Percentiles rank a stretch among this genome's conserved stretches.
Conservation (phyloP, 345 rosid genomes). For the Crucihimalaya himalaica region DNA sequence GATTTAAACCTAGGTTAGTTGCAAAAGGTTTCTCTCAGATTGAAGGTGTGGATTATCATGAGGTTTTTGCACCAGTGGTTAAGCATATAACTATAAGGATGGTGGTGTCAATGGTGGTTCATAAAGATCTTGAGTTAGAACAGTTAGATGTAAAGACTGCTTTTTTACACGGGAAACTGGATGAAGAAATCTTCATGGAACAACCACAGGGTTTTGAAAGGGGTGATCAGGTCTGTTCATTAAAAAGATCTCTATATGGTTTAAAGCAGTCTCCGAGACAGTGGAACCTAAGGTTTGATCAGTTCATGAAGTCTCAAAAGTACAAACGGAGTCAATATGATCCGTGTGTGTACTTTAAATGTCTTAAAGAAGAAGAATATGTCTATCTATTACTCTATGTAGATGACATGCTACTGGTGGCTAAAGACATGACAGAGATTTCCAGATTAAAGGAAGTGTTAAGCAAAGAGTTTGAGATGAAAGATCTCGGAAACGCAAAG, state of each 20-base stretch:
- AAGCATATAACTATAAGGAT: background rate
- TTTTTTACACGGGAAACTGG: background rate
- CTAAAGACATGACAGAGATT: background rate
- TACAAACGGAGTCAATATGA: background rate
- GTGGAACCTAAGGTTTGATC: background rate
- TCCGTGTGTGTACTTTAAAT: background rate
- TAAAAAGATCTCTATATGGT: background rate
- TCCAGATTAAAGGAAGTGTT: background rate
- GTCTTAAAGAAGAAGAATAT: background rate
- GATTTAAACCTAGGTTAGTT: background rate
- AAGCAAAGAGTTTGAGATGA: background rate
- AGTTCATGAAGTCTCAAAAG: background rate
- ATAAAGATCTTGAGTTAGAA: background rate
- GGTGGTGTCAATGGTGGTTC: background rate
- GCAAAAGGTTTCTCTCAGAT: background rate
- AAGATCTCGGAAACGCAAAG: background rate
- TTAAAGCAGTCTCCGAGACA: background rate
- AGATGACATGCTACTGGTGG: background rate
- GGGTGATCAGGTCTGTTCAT: background rate
- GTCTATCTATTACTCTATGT: background rate
- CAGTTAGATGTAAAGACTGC: background rate
- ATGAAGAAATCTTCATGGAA: background rate
- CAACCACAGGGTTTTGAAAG: background rate
- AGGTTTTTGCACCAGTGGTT: background rate
- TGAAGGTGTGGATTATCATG: background rate